phyloP scores from a whole-genome alignment of 768 basidiomycete genomes.

The Antrodiella citrinella region DNA sequence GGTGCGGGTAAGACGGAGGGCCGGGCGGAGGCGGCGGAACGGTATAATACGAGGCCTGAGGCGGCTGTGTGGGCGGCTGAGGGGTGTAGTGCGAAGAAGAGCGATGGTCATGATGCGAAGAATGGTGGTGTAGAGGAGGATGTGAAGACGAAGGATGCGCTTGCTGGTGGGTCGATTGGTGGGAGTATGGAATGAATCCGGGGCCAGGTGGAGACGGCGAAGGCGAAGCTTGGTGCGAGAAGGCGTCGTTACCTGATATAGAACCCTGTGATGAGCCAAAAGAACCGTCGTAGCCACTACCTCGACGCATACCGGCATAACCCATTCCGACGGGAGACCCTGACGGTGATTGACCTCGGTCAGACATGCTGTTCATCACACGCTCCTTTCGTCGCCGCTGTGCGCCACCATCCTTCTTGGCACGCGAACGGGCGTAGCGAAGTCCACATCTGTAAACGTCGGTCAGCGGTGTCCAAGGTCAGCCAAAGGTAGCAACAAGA shows the following conservation, averaged over 20 bases:
- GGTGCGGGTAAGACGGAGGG: slow-evolving; percentile 7
- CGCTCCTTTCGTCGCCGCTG: slow-evolving; percentile 67
- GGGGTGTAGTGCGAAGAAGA: slow-evolving; percentile 6
- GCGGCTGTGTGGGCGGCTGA: slow-evolving; percentile 2
- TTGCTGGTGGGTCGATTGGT: slow-evolving; percentile 20
- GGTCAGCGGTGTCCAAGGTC: slow-evolving; percentile 14
- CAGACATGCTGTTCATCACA: slow-evolving; percentile 20
- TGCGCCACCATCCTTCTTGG: slow-evolving; percentile 74
- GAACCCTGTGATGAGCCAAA: slow-evolving; percentile 48
- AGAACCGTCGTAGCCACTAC: slow-evolving; percentile 36
- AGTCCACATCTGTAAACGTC: slow-evolving; percentile 58
- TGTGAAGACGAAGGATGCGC: slow-evolving; percentile 22
- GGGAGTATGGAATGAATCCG: slow-evolving; percentile 51
- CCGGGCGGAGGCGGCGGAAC: slow-evolving; percentile 14
- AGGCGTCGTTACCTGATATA: slow-evolving; percentile 50
- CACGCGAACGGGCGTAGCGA: slow-evolving; percentile 78
- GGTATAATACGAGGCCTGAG: slow-evolving; percentile 12
- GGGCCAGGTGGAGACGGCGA: slow-evolving; percentile 57
- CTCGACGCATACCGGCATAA: slow-evolving; percentile 39
- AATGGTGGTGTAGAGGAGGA: slow-evolving; percentile 14
- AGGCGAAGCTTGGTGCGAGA: slow-evolving; percentile 24
- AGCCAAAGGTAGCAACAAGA: slow-evolving; percentile 15
- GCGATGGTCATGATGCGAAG: slow-evolving; percentile 1
- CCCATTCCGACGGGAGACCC: slow-evolving; percentile 33
- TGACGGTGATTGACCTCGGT: slow-evolving; percentile 20